These are phyloP conservation scores for Lojkania enalia DNA, from an alignment of 2,329 filamentous ascomycete genomes.

Conservation along the genomic window DNA sequence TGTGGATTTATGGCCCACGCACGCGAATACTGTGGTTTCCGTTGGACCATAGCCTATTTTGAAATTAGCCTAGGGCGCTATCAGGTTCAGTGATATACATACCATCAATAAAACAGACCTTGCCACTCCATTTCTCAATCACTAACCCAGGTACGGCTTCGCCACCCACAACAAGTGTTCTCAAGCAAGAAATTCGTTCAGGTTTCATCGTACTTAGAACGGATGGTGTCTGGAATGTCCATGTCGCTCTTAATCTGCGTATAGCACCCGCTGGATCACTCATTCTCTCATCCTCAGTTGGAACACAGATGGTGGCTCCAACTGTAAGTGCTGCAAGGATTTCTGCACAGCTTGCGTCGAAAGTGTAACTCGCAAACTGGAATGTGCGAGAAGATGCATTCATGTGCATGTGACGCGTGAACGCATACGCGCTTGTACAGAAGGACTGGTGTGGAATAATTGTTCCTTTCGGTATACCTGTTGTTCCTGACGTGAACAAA, in stretches of 20 bases:
- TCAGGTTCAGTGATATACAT: constrained; percentile 39
- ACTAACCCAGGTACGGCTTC: constrained; percentile 47
- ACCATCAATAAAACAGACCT: constrained; percentile 51
- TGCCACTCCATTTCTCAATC: constrained; percentile 50
- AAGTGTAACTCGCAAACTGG: constrained; percentile 55
- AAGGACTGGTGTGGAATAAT: constrained; percentile 66
- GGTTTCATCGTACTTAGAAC: constrained; percentile 45
- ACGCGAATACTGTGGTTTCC: constrained; percentile 34
- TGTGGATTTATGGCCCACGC: constrained; percentile 26
- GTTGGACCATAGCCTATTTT: constrained; percentile 37
- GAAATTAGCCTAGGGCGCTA: constrained; percentile 25
- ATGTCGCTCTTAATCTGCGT: constrained; percentile 31
- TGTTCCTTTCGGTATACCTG: constrained; percentile 59
- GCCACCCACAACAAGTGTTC: constrained; percentile 50
- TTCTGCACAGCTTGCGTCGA: constrained; percentile 59
- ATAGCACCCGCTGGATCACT: constrained; percentile 55
- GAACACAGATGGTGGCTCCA: constrained; percentile 58
- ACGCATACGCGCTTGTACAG: constrained; percentile 49
- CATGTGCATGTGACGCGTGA: constrained; percentile 47
- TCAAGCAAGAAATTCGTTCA: constrained; percentile 47
- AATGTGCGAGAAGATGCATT: constrained; percentile 60
- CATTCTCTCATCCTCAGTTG: constrained; percentile 58
- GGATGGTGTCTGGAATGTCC: constrained; percentile 37
- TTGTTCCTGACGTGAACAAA: constrained; percentile 56
- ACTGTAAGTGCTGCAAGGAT: constrained; percentile 57